These are phyloP conservation scores for Phytophthora melonis DNA, from an alignment of 352 stramenopile genomes.

Conservation along the genomic window DNA sequence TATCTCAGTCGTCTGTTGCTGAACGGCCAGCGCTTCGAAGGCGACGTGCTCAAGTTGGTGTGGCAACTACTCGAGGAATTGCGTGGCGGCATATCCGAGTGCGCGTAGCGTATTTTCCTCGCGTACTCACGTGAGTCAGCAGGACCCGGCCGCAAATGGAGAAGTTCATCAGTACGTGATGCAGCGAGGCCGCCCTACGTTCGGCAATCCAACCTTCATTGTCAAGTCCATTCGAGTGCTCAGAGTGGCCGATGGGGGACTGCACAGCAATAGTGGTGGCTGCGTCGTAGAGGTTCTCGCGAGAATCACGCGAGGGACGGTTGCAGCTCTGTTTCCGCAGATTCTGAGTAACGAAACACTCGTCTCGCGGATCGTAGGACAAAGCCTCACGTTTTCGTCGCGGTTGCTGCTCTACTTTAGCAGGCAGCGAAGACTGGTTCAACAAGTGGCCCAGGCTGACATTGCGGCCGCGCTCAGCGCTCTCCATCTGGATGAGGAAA, in stretches of 20 bases:
- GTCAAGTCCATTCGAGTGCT: constrained; percentile 37
- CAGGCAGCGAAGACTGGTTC: constrained; percentile 17
- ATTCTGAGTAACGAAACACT: constrained; percentile 20
- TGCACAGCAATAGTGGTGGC: constrained; percentile 13
- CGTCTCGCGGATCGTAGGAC: constrained; percentile 4
- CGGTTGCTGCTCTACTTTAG: constrained; percentile 33
- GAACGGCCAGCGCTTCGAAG: constrained; percentile 27
- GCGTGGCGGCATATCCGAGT: constrained; percentile 4
- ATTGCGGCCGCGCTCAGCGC: constrained; percentile 15
- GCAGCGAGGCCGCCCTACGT: constrained; percentile 39
- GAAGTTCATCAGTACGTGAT: constrained; percentile 40
- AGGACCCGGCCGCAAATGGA: constrained; percentile 7
- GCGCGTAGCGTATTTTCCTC: constrained; percentile 27
- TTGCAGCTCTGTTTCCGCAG: constrained; percentile 19
- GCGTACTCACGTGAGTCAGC: constrained; percentile 16
- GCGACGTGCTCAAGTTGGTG: constrained; percentile 27
- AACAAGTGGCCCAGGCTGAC: constrained; percentile 25
- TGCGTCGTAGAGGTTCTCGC: constrained; percentile 31
- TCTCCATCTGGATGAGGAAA: not conserved
- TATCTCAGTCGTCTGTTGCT: constrained; percentile 16
- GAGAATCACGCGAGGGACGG: constrained; percentile 11
- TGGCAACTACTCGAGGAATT: constrained; percentile 31
- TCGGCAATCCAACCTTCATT: constrained; percentile 25
- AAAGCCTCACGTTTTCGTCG: constrained; percentile 20
- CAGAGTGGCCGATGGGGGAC: not conserved